A percentile compares a stretch with the other conserved stretches of the same genome.
Evolutionary conservation across 2,329 filamentous ascomycete genomes (phyloP).

Genomic region (Trichoderma sp.): DNA sequence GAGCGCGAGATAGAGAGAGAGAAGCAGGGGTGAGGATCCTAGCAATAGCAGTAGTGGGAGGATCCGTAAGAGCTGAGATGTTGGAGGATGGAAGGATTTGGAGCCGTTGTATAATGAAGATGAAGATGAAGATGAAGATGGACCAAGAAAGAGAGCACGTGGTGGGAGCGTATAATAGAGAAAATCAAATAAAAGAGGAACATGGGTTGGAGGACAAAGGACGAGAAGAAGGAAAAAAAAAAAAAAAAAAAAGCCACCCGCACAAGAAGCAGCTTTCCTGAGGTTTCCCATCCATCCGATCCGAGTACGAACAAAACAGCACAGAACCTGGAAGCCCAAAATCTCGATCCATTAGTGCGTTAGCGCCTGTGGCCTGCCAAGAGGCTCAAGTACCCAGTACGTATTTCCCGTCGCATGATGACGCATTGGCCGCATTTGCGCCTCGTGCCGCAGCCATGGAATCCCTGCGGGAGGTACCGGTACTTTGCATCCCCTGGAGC

Average conservation of each 20-base stretch:
- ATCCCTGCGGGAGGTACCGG: background rate
- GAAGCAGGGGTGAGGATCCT: background rate
- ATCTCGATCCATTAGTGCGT: constrained; percentile 5
- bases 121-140: background rate
- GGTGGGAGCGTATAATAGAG: too few species aligned
- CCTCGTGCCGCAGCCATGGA: background rate
- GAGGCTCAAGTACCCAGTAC: background rate
- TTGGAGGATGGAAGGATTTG: background rate
- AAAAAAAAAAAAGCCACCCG: background rate
- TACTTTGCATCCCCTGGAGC: background rate
- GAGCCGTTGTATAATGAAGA: too few species aligned
- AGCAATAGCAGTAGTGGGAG: too few species aligned
- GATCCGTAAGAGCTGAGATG: background rate
- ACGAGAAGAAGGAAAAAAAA: background rate
- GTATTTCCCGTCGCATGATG: background rate
- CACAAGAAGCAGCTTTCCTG: background rate
- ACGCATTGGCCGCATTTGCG: constrained; percentile 1
- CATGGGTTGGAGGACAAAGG: background rate
- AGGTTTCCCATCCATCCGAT: too few species aligned
- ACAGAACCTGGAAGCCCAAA: background rate
- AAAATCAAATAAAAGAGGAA: too few species aligned
- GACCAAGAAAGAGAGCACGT: too few species aligned
- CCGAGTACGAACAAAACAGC: constrained; percentile 1
- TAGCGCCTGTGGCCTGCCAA: background rate
- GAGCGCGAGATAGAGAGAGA: too few species aligned